Conservation (phyloP, 306 rosid genomes). For the Cyclanthera cordifolia region DNA sequence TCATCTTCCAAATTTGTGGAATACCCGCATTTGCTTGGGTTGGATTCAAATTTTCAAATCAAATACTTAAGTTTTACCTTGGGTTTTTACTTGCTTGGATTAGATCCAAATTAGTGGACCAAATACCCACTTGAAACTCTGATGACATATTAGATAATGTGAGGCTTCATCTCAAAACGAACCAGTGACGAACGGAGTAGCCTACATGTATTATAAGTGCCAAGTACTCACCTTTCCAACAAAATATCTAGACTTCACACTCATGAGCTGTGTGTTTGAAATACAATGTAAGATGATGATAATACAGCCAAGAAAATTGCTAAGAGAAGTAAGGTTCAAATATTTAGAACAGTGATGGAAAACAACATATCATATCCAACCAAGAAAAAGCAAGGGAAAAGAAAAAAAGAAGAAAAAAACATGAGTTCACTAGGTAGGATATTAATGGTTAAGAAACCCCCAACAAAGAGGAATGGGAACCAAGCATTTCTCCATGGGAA, state of each 20-base stretch:
- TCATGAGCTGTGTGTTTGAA: not conserved
- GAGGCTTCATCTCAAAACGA: too few relatives aligned
- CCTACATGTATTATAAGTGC: not conserved
- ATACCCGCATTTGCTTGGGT: too few relatives aligned
- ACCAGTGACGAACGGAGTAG: too few relatives aligned
- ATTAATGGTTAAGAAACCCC: constrained; percentile 7
- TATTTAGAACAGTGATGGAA: not conserved
- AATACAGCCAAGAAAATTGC: not conserved
- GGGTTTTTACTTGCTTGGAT: too few relatives aligned
- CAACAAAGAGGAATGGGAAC: constrained; percentile 11
- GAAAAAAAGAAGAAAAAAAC: too few relatives aligned
- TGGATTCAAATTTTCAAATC: too few relatives aligned
- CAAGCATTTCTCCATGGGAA: not conserved
- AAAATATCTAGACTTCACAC: not conserved
- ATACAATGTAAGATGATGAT: not conserved
- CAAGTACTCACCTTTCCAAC: too few relatives aligned
- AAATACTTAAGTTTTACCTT: too few relatives aligned
- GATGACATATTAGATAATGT: too few relatives aligned
- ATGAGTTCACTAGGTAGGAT: not conserved
- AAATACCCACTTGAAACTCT: too few relatives aligned
- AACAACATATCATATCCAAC: not conserved
- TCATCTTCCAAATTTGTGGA: too few relatives aligned
- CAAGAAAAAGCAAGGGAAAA: not conserved
- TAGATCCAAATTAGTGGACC: too few relatives aligned
- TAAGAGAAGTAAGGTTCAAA: not conserved